Base-by-base conservation (phyloP, 2,329 filamentous ascomycete species). In the Talaromyces pinophilus region DNA sequence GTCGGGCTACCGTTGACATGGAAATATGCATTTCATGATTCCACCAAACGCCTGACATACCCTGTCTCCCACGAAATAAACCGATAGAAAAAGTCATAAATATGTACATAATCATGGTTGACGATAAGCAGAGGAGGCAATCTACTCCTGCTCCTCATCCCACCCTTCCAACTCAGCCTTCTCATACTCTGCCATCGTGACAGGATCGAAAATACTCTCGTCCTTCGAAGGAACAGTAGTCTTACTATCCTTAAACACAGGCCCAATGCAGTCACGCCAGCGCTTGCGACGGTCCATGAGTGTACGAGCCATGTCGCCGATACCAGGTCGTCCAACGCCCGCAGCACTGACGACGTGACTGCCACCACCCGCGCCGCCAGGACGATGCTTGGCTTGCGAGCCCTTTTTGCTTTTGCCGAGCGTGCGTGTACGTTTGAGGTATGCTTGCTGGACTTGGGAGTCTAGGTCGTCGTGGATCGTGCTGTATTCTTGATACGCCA, bases 391-490 rank as follows among this genome's bases (percentile, higher is more conserved):
- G 46, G 79, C 79, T 76, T 96, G 94, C 35, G 84, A 83, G 66
- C 93, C 90, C 81, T 96, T 97, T 79, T 96, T 96, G 78, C 88
- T 92, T 82, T 98, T 96, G 77, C 93, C 92, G 80, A 98, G 90
- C 0, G 92, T 97, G 57, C 95, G 89, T 33, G 94, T 98, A 28
- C 95, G 91, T 82, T 99, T 99, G 54, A 96, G 88, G 75, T 98
- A 99, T 3, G 95, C 94, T 62, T 92, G 90, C 75, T 98, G 93
- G 50, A 98, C 93, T 76, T 98, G 95, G 50, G 89, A 88, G 82
- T 99, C 95, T 25, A 99, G 88, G 77, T 99, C 95, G 76, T 99
- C 95, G 61, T 96, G 90, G 72, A 99, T 99, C 65, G 93, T 97
- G 77, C 90, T 91, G 82, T 97, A 99, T 77, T 99, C 95, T 76